A percentile compares a stretch with the other conserved stretches of the same genome.
Conservation (phyloP, 768 basidiomycete species). For the Holtermanniella nyarrowii region DNA sequence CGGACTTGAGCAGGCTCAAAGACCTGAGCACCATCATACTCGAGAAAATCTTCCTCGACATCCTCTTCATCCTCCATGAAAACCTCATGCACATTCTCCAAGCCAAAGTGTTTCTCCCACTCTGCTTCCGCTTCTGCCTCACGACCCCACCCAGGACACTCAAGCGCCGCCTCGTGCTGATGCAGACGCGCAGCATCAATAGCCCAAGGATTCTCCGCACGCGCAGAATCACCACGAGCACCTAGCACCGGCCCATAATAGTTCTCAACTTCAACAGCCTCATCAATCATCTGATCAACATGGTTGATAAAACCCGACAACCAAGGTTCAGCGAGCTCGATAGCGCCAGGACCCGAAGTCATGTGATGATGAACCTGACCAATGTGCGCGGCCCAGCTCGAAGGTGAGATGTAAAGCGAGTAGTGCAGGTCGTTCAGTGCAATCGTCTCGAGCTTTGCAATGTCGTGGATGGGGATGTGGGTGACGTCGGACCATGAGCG, state of each 20-base stretch:
- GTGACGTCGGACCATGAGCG: conserved; percentile 33
- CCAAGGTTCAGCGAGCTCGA: conserved; percentile 1
- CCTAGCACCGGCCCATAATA: neutral
- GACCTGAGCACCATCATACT: conserved; percentile 26
- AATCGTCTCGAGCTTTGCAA: conserved; percentile 17
- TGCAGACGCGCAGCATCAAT: conserved; percentile 2
- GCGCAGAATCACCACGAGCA: neutral
- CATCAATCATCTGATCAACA: conserved; percentile 17
- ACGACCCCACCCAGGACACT: neutral
- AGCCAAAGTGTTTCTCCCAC: conserved; percentile 7
- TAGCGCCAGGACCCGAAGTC: conserved; percentile 6
- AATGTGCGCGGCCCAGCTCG: conserved; percentile 23
- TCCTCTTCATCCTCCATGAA: conserved; percentile 11
- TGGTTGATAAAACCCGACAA: conserved; percentile 1
- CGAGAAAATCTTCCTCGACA: conserved; percentile 26
- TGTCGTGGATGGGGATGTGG: conserved; percentile 14
- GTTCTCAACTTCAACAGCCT: conserved; percentile 16
- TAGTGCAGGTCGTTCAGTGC: conserved; percentile 16
- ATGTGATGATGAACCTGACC: conserved; percentile 10
- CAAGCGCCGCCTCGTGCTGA: neutral
- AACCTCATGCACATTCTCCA: conserved; percentile 9
- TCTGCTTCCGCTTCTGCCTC: conserved; percentile 11
- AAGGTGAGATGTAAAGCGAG: conserved; percentile 20
- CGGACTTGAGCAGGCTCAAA: neutral
- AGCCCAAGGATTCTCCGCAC: conserved; percentile 13